These are phyloP conservation scores for Fusarium pseudocircinatum DNA, from an alignment of 2,329 filamentous ascomycete genomes.

Conservation along the genomic window DNA sequence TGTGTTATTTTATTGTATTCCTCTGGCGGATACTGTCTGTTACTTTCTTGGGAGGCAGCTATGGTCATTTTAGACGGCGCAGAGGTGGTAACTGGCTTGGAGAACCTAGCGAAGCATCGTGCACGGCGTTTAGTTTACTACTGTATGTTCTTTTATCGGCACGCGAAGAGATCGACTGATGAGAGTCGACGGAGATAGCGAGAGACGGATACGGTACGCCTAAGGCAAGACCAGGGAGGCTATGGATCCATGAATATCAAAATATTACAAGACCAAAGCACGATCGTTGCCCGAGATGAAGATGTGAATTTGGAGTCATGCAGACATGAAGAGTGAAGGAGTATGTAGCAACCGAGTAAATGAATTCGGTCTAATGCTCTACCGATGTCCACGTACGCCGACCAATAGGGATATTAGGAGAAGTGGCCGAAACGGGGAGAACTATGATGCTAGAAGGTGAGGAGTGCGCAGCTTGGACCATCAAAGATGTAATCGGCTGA, in stretches of 20 bases:
- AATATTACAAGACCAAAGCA: slow-evolving; percentile 34
- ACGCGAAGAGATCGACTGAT: slow-evolving; percentile 9
- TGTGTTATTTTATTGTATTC: not conserved
- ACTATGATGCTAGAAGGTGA: not conserved
- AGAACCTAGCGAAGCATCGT: slow-evolving; percentile 36
- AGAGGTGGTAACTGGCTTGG: slow-evolving; percentile 31
- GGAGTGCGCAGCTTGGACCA: slow-evolving; percentile 2
- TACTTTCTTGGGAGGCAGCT: slow-evolving; percentile 3
- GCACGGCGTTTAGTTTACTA: slow-evolving; percentile 27
- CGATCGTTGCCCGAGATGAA: slow-evolving; percentile 16
- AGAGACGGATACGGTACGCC: not conserved
- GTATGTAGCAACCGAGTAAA: not conserved
- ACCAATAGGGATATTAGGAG: slow-evolving; percentile 5
- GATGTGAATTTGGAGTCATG: slow-evolving; percentile 29
- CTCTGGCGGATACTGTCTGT: slow-evolving; percentile 1
- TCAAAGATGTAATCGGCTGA: not conserved
- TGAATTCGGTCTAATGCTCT: slow-evolving; percentile 10
- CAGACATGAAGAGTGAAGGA: not conserved
- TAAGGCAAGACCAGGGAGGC: slow-evolving; percentile 12
- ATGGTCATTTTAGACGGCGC: slow-evolving; percentile 35
- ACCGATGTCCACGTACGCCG: slow-evolving; percentile 6
- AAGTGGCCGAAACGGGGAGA: not conserved
- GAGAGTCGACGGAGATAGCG: slow-evolving; percentile 9
- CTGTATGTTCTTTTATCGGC: not conserved
- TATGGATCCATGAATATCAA: slow-evolving; percentile 38